Evolutionary conservation across 768 basidiomycete species (phyloP), one percentile per base, ranked within the genome.

Genomic region (Boletus rufocinnamomeus): DNA sequence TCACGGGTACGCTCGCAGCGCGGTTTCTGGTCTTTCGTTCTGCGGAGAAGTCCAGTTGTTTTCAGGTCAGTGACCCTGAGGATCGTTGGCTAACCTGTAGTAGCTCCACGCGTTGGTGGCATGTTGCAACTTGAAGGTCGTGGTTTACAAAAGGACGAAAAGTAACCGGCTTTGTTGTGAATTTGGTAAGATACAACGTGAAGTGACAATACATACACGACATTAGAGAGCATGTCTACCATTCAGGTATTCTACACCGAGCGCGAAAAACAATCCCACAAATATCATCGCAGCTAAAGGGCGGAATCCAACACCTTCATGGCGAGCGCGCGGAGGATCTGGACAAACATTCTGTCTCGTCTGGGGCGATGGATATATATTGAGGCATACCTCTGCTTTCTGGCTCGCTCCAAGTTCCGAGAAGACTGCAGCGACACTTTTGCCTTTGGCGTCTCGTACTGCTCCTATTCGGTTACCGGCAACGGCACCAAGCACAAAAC

Each of bases 401-500:
- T 95, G 89, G 51, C 76, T 77, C 3, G 85, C 82, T 19, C 85
- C 87, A 27, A 97, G 79, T 23, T 89, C 83, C 47, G 79, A 75
- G 71, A 98, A 98, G 19, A 97, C 95, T 10, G 88, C 82, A 3
- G 91, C 93, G 25, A 98, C 94, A 60, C 89, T 89, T 80, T 92
- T 93, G 11, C 95, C 91, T 77, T 98, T 98, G 4, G 95, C 95
- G 68, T 98, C 95, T 57, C 95, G 80, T 48, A 98, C 80, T 4
- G 94, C 93, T 44, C 95, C 95, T 30, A 97, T 75, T n/a, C 92
- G 79, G 69, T 95, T 96, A 1, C 95, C 95, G 0, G 93, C 91
- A 63, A 88, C 82, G 3, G 88, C 91, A 51, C 95, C 95, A 21
- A 95, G 80, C 76, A 95, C 82, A 16, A 93, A 77, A 8, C 94